Evolutionary conservation across 2,329 filamentous ascomycete genomes (phyloP).

Genomic region (Arthrobotrys sinensis): DNA sequence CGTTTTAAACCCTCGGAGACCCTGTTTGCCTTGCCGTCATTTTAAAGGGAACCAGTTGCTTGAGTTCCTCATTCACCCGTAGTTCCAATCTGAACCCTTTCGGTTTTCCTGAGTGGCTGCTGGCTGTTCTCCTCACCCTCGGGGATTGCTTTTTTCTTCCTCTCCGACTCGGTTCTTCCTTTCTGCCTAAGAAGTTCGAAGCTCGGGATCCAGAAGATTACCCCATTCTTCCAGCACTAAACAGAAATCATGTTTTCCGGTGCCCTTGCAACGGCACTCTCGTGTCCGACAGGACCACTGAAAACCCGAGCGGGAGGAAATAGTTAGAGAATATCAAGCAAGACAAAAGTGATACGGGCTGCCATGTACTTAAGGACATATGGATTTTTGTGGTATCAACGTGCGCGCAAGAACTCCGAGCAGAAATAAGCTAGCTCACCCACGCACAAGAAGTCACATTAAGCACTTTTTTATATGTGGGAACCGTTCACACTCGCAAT

Average conservation of each 20-base stretch:
- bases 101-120: conserved; percentile 42
- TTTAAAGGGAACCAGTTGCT: conserved; percentile 57
- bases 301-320: conserved; percentile 38
- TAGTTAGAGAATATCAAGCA: background rate
- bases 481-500: conserved; percentile 55
- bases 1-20: conserved; percentile 56
- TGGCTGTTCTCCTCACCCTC: conserved; percentile 35
- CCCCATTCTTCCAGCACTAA: conserved; percentile 59
- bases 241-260: conserved; percentile 38
- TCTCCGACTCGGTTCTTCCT: conserved; percentile 59
- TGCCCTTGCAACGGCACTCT: conserved; percentile 49
- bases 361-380: conserved; percentile 24
- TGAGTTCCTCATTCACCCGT: conserved; percentile 61
- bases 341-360: conserved; percentile 6
- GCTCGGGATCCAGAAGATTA: conserved; percentile 60
- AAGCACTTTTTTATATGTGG: conserved; percentile 35
- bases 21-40: conserved; percentile 55
- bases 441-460: conserved; percentile 52
- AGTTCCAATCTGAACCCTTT: conserved; percentile 55
- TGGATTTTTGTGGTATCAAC: conserved; percentile 19
- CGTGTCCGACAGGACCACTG: conserved; percentile 16
- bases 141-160: conserved; percentile 52
- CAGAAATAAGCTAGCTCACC: conserved; percentile 37
- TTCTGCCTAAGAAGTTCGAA: conserved; percentile 61
- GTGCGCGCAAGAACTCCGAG: conserved; percentile 39